These are phyloP conservation scores for Phaeosphaeriaceae sp. DNA, from an alignment of 2,329 filamentous ascomycete genomes.

Conservation along the genomic window DNA sequence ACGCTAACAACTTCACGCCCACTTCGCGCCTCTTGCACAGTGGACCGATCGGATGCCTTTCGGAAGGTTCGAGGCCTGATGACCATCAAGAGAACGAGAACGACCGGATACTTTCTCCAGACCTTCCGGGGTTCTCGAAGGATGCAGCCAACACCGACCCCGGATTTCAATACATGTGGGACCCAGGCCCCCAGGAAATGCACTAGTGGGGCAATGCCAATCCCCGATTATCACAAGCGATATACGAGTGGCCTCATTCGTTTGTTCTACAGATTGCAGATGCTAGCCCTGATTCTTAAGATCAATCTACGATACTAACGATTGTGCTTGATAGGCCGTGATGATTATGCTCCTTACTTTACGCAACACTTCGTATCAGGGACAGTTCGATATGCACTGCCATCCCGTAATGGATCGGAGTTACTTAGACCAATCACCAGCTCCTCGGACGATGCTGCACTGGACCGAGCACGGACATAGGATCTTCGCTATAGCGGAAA, in stretches of 20 bases:
- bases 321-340: constrained; percentile 1
- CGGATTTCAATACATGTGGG: constrained; percentile 32
- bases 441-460: background rate
- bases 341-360: constrained; percentile 6
- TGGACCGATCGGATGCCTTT: background rate
- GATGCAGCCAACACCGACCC: constrained; percentile 16
- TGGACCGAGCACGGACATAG: background rate
- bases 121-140: constrained; percentile 11
- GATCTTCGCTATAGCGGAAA: background rate
- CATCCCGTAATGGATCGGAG: background rate
- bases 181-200: constrained; percentile 18
- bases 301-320: constrained; percentile 17
- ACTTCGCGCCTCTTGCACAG: background rate
- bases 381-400: background rate
- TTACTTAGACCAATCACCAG: background rate
- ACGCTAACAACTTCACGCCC: background rate
- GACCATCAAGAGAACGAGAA: constrained; percentile 1
- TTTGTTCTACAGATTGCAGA: constrained; percentile 1
- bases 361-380: background rate
- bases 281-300: constrained; percentile 1
- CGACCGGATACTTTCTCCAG: background rate
- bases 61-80: background rate
- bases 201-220: constrained; percentile 31
- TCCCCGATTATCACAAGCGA: constrained; percentile 11
- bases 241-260: constrained; percentile 13